These are phyloP conservation scores for Diaporthe aspalathi DNA, from an alignment of 2,329 filamentous ascomycete genomes.

Conservation along the genomic window DNA sequence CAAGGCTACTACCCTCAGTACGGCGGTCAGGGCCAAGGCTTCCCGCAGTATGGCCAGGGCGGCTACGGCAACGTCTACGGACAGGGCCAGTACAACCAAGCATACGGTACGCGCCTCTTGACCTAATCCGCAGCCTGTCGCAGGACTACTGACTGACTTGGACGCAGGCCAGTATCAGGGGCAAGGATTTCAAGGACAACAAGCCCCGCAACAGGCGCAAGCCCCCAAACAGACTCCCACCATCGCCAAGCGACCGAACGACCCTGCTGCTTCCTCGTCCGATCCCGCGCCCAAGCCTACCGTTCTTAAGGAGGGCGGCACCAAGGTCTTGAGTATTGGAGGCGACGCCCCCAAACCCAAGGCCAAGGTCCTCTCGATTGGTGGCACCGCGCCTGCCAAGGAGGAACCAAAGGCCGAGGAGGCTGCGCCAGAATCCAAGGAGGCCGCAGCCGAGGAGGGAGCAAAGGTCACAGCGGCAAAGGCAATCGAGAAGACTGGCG, in stretches of 20 bases:
- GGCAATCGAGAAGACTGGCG: conserved; percentile 90
- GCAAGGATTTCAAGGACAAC: conserved; percentile 58
- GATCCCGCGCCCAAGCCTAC: conserved; percentile 62
- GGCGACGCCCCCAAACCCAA: conserved; percentile 64
- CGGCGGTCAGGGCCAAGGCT: conserved; percentile 55
- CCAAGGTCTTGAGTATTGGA: conserved; percentile 74
- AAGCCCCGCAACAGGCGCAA: conserved; percentile 57
- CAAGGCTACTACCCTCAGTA: conserved; percentile 68
- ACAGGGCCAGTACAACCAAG: conserved; percentile 58
- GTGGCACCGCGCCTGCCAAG: conserved; percentile 52
- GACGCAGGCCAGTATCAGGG: conserved; percentile 59
- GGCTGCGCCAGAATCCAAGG: conserved; percentile 61
- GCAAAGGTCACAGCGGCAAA: conserved; percentile 89
- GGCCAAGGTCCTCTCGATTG: conserved; percentile 71
- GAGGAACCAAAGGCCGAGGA: conserved; percentile 57
- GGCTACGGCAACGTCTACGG: conserved; percentile 53
- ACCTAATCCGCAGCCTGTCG: not conserved
- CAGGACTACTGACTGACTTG: conserved; percentile 14
- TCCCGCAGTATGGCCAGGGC: conserved; percentile 56
- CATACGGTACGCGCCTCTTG: conserved; percentile 55
- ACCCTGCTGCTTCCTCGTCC: conserved; percentile 58
- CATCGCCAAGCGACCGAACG: conserved; percentile 72
- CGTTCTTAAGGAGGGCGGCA: conserved; percentile 64
- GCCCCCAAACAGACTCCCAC: conserved; percentile 62
- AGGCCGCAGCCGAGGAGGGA: conserved; percentile 72